These are phyloP conservation scores for Candida sonorensis DNA, from an alignment of 805 yeast genomes.

Conservation along the genomic window DNA sequence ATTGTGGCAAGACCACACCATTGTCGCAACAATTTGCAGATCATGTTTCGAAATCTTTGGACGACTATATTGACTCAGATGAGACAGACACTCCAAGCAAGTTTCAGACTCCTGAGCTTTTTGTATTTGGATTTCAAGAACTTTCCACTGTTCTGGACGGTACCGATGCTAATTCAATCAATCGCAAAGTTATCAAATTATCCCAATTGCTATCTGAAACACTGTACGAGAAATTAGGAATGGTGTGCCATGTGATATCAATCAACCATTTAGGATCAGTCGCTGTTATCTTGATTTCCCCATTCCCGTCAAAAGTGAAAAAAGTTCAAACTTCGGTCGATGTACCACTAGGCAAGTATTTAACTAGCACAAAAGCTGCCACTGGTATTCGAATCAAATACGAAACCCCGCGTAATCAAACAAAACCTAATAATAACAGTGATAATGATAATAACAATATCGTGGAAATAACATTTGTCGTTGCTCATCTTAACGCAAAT, in stretches of 20 bases:
- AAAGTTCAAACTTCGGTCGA: constrained; percentile 18
- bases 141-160: constrained; percentile 51
- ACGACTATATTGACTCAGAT: constrained; percentile 1
- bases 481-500: constrained; percentile 70
- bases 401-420: no score
- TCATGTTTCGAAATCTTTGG: constrained; percentile 17
- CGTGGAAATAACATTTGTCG: constrained; percentile 51
- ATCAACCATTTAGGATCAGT: constrained; percentile 49
- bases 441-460: constrained; percentile 10
- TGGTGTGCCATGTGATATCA: constrained; percentile 35
- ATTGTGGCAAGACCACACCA: constrained; percentile 45
- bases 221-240: constrained; percentile 29
- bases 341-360: constrained; percentile 48
- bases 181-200: constrained; percentile 30
- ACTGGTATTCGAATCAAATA: constrained; percentile 50
- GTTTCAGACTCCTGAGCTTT: constrained; percentile 34
- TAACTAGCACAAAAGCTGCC: constrained; percentile 71
- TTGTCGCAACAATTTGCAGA: constrained; percentile 26
- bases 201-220: constrained; percentile 29
- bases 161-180: constrained; percentile 33
- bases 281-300: constrained; percentile 45
- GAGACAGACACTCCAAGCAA: constrained; percentile 15
- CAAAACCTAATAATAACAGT: no score
- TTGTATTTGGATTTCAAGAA: constrained; percentile 65
- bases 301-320: constrained; percentile 23